Evolutionary conservation across 73 alveolate species (phyloP).

Genomic region (Durusdinium trenchii): DNA sequence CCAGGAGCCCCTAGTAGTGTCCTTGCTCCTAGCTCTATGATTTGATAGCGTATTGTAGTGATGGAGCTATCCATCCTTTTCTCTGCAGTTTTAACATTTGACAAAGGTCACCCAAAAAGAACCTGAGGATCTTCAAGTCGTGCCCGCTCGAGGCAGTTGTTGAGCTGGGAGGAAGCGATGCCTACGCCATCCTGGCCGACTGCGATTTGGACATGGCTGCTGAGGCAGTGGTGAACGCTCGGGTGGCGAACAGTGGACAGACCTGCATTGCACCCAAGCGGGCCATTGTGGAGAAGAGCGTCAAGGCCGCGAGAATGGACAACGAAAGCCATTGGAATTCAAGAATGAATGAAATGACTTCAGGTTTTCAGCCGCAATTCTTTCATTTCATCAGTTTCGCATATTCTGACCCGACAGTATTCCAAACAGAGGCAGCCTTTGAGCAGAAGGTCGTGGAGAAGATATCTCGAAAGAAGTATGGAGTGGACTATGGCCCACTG

Average conservation of each 20-base stretch:
- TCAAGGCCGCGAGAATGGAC: neutral
- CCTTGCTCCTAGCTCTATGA: too few species aligned
- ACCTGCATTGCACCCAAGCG: conserved; percentile 89
- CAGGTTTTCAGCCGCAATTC: too few species aligned
- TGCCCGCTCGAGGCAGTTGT: conserved; percentile 73
- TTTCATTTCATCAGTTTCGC: neutral
- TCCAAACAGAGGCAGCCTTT: conserved; percentile 36
- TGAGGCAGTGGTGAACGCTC: conserved; percentile 95
- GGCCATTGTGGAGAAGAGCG: conserved; percentile 71
- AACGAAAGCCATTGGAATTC: neutral
- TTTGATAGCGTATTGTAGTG: too few species aligned
- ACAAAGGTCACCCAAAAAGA: too few species aligned
- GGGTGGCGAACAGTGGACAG: conserved; percentile 95
- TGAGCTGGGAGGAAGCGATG: conserved; percentile 97
- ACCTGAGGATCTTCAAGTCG: too few species aligned
- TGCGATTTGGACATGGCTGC: conserved; percentile 96
- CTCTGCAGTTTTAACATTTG: neutral
- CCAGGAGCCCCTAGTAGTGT: too few species aligned
- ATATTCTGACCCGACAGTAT: neutral
- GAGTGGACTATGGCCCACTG: conserved; percentile 75
- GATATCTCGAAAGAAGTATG: conserved; percentile 39
- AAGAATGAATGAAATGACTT: neutral
- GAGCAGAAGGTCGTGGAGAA: conserved; percentile 40
- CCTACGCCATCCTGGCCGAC: conserved; percentile 97
- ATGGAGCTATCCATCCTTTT: neutral